phyloP scores from a whole-genome alignment of 345 rosid genomes.

The Ceriops tagal region DNA sequence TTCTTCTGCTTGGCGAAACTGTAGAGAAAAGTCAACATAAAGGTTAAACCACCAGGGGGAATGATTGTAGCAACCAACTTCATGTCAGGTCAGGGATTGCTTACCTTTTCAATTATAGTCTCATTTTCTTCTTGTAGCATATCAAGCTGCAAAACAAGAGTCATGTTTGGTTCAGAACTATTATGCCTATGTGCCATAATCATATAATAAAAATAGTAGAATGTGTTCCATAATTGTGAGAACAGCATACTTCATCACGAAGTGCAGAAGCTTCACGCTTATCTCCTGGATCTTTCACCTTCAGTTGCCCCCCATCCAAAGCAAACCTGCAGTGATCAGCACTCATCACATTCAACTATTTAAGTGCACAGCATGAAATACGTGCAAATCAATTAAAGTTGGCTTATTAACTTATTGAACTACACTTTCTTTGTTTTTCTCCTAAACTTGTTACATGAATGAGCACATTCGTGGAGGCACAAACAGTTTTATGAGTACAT shows the following conservation, averaged over 20 bases:
- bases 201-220: neutral
- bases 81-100: conserved; percentile 6
- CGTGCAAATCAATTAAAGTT: neutral
- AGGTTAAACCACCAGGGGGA: conserved; percentile 17
- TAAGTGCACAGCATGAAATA: neutral
- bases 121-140: conserved; percentile 77
- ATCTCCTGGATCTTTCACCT: conserved; percentile 60
- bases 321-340: conserved; percentile 50
- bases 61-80: conserved; percentile 11
- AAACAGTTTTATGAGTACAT: too few relatives aligned
- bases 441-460: too few relatives aligned
- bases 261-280: conserved; percentile 93
- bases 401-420: too few relatives aligned
- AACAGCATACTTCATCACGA: conserved; percentile 81
- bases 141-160: conserved; percentile 61
- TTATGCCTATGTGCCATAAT: too few relatives aligned
- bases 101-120: conserved; percentile 28
- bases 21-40: conserved; percentile 26
- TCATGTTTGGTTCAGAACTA: conserved; percentile 5
- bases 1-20: conserved; percentile 82
- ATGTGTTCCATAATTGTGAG: conserved; percentile 9
- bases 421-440: too few relatives aligned
- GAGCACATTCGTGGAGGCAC: too few relatives aligned
- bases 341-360: conserved; percentile 10
- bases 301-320: conserved; percentile 52